Percentiles rank a stretch among this genome's conserved stretches.
phyloP scores from a whole-genome alignment of 805 yeast genomes.

The Groenewaldozyma tartarivorans region DNA sequence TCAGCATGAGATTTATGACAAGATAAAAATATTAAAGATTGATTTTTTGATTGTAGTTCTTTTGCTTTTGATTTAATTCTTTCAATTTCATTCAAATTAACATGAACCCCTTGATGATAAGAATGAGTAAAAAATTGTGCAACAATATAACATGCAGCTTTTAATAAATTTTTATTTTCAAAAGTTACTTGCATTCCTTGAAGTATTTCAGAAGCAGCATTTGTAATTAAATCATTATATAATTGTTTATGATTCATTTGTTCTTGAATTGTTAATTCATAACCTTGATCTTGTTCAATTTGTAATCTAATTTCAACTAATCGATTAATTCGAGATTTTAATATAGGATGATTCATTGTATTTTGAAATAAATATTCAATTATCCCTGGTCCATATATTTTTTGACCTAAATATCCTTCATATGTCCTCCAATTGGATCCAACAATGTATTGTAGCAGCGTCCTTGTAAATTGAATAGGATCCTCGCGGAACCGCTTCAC shows the following conservation, averaged over 20 bases:
- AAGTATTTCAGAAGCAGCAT: slow-evolving; percentile 23
- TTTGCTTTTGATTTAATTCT: slow-evolving; percentile 26
- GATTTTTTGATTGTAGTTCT: slow-evolving; percentile 26
- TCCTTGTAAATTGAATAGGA: slow-evolving; percentile 26
- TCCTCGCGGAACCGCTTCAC: slow-evolving; percentile 29
- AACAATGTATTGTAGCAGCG: slow-evolving; percentile 22
- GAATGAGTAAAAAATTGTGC: slow-evolving; percentile 31
- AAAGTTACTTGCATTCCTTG: slow-evolving; percentile 28
- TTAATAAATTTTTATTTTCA: slow-evolving; percentile 22
- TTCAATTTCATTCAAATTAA: slow-evolving; percentile 27
- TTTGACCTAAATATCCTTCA: slow-evolving; percentile 29
- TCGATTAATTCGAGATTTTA: slow-evolving; percentile 22
- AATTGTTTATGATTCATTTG: slow-evolving; percentile 20
- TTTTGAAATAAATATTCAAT: slow-evolving; percentile 21
- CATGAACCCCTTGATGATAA: slow-evolving; percentile 35
- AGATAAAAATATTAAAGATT: slow-evolving; percentile 39
- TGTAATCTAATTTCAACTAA: slow-evolving; percentile 25
- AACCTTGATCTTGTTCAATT: slow-evolving; percentile 19
- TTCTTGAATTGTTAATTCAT: slow-evolving; percentile 18
- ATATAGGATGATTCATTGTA: slow-evolving; percentile 23
- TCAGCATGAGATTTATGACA: slow-evolving; percentile 57
- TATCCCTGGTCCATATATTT: slow-evolving; percentile 25
- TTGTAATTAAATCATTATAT: slow-evolving; percentile 24
- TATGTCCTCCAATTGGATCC: slow-evolving; percentile 32
- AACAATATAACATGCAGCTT: slow-evolving; percentile 27